phyloP scores from a whole-genome alignment of 805 yeast species.

The Hermanozyma aechmeae region DNA sequence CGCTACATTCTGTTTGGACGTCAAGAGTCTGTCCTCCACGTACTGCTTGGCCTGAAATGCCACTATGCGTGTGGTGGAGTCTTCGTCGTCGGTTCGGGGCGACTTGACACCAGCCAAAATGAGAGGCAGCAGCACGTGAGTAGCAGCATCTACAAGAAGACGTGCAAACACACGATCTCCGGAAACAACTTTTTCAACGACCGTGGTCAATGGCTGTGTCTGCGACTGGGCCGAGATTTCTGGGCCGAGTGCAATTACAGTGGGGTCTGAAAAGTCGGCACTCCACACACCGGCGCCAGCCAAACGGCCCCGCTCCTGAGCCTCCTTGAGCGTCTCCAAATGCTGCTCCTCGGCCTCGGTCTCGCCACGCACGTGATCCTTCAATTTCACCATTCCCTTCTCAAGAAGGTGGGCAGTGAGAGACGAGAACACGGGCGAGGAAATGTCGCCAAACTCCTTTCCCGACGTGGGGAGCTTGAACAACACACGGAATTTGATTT shows the following conservation, averaged over 20 bases:
- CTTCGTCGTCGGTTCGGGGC: constrained; percentile 53
- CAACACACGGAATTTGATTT: constrained; percentile 47
- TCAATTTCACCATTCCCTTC: constrained; percentile 54
- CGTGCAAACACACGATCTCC: constrained; percentile 74
- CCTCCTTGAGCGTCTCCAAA: constrained; percentile 23
- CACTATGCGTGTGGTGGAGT: constrained; percentile 23
- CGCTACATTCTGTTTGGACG: constrained; percentile 43
- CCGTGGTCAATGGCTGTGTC: constrained; percentile 38
- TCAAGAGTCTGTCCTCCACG: constrained; percentile 55
- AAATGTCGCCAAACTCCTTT: constrained; percentile 65
- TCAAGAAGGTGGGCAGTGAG: constrained; percentile 46
- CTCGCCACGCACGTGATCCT: constrained; percentile 36
- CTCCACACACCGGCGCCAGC: constrained; percentile 56
- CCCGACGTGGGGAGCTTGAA: constrained; percentile 42
- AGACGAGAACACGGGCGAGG: constrained; percentile 53
- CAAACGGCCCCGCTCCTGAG: constrained; percentile 43
- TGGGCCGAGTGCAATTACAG: constrained; percentile 18
- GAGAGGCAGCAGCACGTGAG: constrained; percentile 51
- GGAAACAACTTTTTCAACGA: constrained; percentile 67
- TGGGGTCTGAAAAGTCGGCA: constrained; percentile 8
- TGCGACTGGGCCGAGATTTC: constrained; percentile 25
- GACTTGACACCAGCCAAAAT: constrained; percentile 65
- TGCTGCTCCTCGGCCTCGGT: constrained; percentile 35
- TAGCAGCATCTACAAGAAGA: constrained; percentile 34
- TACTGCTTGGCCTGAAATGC: constrained; percentile 60